Evolutionary conservation across 2,329 filamentous ascomycete species (phyloP).

Genomic region (Calonectria hawksworthii): DNA sequence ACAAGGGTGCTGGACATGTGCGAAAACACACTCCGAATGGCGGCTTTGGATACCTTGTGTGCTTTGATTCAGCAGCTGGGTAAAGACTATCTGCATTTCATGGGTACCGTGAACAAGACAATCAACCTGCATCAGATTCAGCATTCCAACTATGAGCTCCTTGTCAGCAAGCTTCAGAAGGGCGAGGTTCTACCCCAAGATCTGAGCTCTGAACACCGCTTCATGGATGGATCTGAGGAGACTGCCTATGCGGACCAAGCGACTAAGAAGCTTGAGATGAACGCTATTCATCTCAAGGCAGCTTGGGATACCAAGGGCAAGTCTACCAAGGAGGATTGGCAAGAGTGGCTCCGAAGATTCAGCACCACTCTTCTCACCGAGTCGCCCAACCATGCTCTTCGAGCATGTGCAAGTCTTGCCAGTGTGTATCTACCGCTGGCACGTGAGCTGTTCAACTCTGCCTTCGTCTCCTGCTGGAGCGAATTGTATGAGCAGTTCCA

Average conservation of each 20-base stretch:
- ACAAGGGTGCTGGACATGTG: slow-evolving; percentile 82
- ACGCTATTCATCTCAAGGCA: slow-evolving; percentile 95
- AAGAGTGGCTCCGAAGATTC: slow-evolving; percentile 97
- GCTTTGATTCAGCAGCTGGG: slow-evolving; percentile 96
- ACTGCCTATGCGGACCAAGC: slow-evolving; percentile 85
- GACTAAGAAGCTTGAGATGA: slow-evolving; percentile 95
- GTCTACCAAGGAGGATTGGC: slow-evolving; percentile 98
- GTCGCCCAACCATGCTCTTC: slow-evolving; percentile 93
- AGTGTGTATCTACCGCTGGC: slow-evolving; percentile 93
- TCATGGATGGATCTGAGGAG: slow-evolving; percentile 84
- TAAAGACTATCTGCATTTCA: slow-evolving; percentile 94
- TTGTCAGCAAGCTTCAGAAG: slow-evolving; percentile 93
- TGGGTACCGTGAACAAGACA: slow-evolving; percentile 91
- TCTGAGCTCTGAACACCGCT: slow-evolving; percentile 87
- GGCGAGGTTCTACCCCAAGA: slow-evolving; percentile 96
- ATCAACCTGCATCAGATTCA: slow-evolving; percentile 84
- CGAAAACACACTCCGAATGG: slow-evolving; percentile 81
- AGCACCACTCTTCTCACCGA: slow-evolving; percentile 96
- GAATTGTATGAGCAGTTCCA: slow-evolving; percentile 98
- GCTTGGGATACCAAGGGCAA: slow-evolving; percentile 98
- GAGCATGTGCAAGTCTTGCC: slow-evolving; percentile 92
- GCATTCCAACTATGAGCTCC: slow-evolving; percentile 91
- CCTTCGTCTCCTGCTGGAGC: slow-evolving; percentile 99
- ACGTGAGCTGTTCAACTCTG: slow-evolving; percentile 96
- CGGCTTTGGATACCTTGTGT: slow-evolving; percentile 93